Evolutionary conservation across 129 eudicot species (phyloP).

Genomic region (Flaveria bidentis): DNA sequence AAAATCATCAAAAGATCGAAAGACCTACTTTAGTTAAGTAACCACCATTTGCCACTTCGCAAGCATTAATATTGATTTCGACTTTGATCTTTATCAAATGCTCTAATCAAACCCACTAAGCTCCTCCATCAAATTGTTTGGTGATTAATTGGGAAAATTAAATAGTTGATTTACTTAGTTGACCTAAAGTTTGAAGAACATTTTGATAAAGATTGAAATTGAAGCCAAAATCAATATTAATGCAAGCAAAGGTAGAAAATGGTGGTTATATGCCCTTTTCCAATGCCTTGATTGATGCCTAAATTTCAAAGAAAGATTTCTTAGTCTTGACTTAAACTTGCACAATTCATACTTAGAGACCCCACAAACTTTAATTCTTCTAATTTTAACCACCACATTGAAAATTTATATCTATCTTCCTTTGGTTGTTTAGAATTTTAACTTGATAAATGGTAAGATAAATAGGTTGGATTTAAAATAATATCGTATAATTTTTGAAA

Average conservation of each 20-base stretch:
- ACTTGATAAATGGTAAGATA: background rate
- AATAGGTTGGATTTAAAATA: no score
- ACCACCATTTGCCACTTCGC: constrained; percentile 23
- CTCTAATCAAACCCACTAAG: background rate
- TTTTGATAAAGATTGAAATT: constrained; percentile 3
- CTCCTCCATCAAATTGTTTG: background rate
- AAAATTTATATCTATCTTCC: background rate
- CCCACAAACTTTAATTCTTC: constrained; percentile 27
- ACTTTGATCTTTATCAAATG: constrained; percentile 8
- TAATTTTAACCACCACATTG: constrained; percentile 19
- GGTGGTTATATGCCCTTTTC: constrained; percentile 23
- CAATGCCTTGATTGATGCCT: constrained; percentile 31
- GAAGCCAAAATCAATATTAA: constrained; percentile 10
- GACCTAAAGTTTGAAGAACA: background rate
- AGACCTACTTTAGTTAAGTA: background rate
- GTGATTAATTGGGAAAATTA: background rate
- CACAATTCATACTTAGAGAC: constrained; percentile 31
- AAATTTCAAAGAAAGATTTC: constrained; percentile 30
- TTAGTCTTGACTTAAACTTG: constrained; percentile 31
- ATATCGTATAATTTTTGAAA: no score
- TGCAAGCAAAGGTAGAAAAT: constrained; percentile 24
- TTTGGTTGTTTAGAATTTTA: background rate
- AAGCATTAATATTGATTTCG: constrained; percentile 13
- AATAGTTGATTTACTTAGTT: constrained; percentile 19
- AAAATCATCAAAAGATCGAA: no score